phyloP scores from a whole-genome alignment of 1,139 yeast genomes.

The Blastobotrys raffinosifermentans region DNA sequence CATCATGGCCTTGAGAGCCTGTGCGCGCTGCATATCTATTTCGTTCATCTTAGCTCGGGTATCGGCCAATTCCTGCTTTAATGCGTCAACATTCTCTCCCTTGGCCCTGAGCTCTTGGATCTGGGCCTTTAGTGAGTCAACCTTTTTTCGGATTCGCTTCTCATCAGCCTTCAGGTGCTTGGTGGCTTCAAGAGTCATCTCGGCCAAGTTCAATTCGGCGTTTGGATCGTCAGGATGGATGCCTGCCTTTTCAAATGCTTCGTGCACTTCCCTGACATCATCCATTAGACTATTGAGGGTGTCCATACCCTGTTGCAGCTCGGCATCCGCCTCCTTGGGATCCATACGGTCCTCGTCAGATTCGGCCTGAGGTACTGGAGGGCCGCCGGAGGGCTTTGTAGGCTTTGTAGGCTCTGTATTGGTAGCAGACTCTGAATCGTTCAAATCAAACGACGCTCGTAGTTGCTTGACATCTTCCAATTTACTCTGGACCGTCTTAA shows the following conservation, averaged over 20 bases:
- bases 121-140: no score
- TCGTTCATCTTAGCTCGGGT: no score
- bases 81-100: slow-evolving; percentile 1
- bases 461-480: slow-evolving; percentile 29
- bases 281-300: background rate
- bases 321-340: slow-evolving; percentile 1
- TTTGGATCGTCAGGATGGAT: background rate
- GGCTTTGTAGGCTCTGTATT: slow-evolving; percentile 7
- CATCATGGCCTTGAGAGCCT: background rate
- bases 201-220: background rate
- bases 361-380: slow-evolving; percentile 29
- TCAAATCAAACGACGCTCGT: slow-evolving; percentile 18
- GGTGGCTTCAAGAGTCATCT: no score
- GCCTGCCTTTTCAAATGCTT: background rate
- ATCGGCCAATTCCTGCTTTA: background rate
- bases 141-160: no score
- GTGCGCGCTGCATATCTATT: slow-evolving; percentile 1
- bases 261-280: background rate
- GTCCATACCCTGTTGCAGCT: background rate
- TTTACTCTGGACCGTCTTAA: slow-evolving; percentile 38
- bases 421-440: slow-evolving; percentile 14
- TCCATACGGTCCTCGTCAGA: slow-evolving; percentile 2
- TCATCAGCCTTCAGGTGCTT: no score
- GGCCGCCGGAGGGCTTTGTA: slow-evolving; percentile 11
- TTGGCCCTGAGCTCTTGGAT: no score